Base-by-base conservation (phyloP, 2,329 filamentous ascomycete genomes). In the Colletotrichum lini region DNA sequence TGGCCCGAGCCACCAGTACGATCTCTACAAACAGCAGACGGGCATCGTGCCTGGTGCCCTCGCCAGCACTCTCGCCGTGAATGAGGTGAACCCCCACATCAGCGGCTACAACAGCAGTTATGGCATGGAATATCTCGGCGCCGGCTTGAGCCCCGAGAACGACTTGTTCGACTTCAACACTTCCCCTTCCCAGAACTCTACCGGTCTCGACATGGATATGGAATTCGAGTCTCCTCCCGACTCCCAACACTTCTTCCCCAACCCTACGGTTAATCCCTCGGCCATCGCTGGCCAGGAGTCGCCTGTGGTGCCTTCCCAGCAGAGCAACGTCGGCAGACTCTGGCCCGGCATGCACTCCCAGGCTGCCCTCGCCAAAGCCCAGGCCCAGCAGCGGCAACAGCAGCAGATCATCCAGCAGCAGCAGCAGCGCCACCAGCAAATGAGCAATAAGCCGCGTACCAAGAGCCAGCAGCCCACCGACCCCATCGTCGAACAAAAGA, bases 341-440 rank as follows among this genome's bases (percentile, higher is more conserved):
- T 98, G 94, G 86, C 96, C 96, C 15, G 96, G 95, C 64, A 96
- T 97, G 88, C 96, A 98, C 84, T 94, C 95, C 78, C 94, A 95
- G 82, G 93, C 95, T 82, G 95, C 94, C 60, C 84, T 94, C 77
- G 92, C 91, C 73, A 94, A 93, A 84, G 91, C 91, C 10, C 89
- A 91, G 76, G 89, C 89, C 35, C 91, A 93, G 80, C 89, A 91
- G 77, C 88, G 90, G 76, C 89, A 92, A 76, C 88, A 91, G 75
- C 82, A 85, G 77, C 80, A 84, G 72, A 83, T 84, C 77, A 85
- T 86, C 76, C 82, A 86, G 73, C 83, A 85, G 72, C 81, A 84
- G 73, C 78, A 81, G 72, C 84, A 86, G 74, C 81, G 91, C 74
- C 86, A 87, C 72, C 80, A 85, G 77, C 78, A 79, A 65, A 77